Evolutionary conservation across 2,329 filamentous ascomycete genomes (phyloP).

Genomic region (Fusarium compactum): DNA sequence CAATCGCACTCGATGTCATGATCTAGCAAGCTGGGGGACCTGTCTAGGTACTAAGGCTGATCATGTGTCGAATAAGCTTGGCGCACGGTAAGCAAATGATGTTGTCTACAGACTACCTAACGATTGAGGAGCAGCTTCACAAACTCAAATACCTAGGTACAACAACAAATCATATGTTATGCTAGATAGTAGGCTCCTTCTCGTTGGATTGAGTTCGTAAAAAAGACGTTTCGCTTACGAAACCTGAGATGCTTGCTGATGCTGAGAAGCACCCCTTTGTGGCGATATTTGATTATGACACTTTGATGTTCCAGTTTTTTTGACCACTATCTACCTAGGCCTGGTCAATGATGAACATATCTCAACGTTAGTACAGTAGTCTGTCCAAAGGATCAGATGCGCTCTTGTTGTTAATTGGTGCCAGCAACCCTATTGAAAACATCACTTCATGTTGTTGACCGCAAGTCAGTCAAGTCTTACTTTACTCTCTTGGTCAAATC

Average conservation of each 20-base stretch:
- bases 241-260: background rate
- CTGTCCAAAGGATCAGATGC: background rate
- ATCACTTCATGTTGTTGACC: conserved; percentile 4
- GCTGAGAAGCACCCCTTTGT: conserved; percentile 19
- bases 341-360: conserved; percentile 1
- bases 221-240: background rate
- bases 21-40: conserved; percentile 37
- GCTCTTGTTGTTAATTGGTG: background rate
- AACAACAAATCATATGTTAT: background rate
- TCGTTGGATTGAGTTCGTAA: background rate
- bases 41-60: conserved; percentile 27
- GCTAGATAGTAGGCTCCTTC: background rate
- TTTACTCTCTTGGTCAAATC: conserved; percentile 1
- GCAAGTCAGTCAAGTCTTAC: background rate
- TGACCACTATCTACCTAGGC: conserved; percentile 2
- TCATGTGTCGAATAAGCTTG: conserved; percentile 40
- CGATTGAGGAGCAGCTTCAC: conserved; percentile 5
- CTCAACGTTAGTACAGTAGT: background rate
- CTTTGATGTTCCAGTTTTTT: conserved; percentile 31
- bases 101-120: background rate
- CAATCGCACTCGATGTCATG: conserved; percentile 39
- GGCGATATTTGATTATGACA: conserved; percentile 24
- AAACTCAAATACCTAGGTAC: background rate
- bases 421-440: background rate
- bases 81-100: conserved; percentile 24